Base-by-base conservation (phyloP, 805 yeast species). In the Lipomyces yamadae region DNA sequence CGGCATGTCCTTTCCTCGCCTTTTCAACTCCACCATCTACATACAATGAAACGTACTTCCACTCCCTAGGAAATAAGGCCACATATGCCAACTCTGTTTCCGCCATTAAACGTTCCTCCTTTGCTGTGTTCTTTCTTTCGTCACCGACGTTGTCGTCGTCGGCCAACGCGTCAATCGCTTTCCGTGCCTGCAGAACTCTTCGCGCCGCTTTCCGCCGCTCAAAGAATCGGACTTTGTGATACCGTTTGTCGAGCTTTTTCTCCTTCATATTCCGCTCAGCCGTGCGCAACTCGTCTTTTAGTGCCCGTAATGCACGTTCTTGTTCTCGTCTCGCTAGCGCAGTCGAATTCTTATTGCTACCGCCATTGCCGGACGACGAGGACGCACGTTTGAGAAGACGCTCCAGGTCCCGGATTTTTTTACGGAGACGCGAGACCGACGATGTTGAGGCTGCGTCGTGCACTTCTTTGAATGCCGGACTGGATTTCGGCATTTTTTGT, bases 181-280 rank as follows among this genome's bases (percentile, higher is more conserved):
- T 61, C 29, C 62, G 18, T 11, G 63, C 61, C 56, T 63, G 42
- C 8, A 56, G 56, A 42, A 72, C 65, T 42, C 65, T 72, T 54
- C 74, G 63, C 33, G 67, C 66, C 5, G 74, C 73, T 55, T 72
- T 72, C 60, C 73, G 56, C 30, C 71, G 45, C 59, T 72, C 75
- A 69, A 95, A 91, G 76, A 95, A 95, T 71, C 94, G 84, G 59
- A 95, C 92, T 93, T 92, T 92, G 76, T 92, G 97, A 76, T 95
- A 95, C 78, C 88, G 90, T 72, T 87, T 84, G 11, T 91, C 85
- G 52, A 81, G 78, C 62, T 83, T 81, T 69, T 82, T 84, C 18
- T 85, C 84, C 70, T 80, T 82, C 58, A 80, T 78, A 37, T 78
- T 78, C 50, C 77, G 68, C 67, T 83, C 81, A 18, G 85, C 84